Percentiles rank a stretch among this genome's conserved stretches.
These are phyloP conservation scores for Haberlea rhodopensis DNA, from an alignment of 257 asterid species.

Conservation along the genomic window DNA sequence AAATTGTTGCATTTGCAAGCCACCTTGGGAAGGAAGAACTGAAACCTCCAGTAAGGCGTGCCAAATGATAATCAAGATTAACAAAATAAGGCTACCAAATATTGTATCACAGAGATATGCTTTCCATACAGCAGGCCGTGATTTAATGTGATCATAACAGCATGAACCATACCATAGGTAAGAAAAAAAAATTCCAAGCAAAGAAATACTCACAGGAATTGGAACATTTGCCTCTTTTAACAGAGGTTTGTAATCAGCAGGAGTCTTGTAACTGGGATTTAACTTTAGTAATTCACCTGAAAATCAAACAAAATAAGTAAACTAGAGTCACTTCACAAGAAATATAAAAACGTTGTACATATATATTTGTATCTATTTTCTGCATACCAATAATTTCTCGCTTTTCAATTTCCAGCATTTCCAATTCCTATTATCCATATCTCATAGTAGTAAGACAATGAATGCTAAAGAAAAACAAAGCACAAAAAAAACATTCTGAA, in stretches of 20 bases:
- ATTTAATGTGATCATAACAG: too few species aligned
- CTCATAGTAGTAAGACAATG: conserved; percentile 21
- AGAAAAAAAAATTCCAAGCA: conserved; percentile 8
- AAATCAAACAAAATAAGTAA: conserved; percentile 23
- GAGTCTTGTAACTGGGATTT: conserved; percentile 75
- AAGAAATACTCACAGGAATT: conserved; percentile 67
- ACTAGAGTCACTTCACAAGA: conserved; percentile 12
- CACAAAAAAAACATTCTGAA: conserved; percentile 12
- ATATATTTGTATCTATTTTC: conserved; percentile 18
- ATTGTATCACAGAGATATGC: too few species aligned
- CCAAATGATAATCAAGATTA: too few species aligned
- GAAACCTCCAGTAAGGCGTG: too few species aligned
- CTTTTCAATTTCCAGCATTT: conserved; percentile 68
- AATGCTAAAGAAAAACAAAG: conserved; percentile 26
- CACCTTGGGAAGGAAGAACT: too few species aligned
- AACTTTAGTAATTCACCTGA: conserved; percentile 78
- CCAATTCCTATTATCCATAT: conserved; percentile 42
- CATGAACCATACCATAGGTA: conserved; percentile 4
- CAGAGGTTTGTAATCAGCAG: conserved; percentile 79
- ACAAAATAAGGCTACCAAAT: too few species aligned
- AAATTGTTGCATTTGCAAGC: too few species aligned
- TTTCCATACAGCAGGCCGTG: conserved; percentile 4
- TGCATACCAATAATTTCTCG: conserved; percentile 78
- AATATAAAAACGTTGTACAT: conserved; percentile 14
- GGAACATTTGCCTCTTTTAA: conserved; percentile 75